Base-by-base conservation (phyloP, 176 grass and related monocot genomes). In the Stipa capillata region DNA sequence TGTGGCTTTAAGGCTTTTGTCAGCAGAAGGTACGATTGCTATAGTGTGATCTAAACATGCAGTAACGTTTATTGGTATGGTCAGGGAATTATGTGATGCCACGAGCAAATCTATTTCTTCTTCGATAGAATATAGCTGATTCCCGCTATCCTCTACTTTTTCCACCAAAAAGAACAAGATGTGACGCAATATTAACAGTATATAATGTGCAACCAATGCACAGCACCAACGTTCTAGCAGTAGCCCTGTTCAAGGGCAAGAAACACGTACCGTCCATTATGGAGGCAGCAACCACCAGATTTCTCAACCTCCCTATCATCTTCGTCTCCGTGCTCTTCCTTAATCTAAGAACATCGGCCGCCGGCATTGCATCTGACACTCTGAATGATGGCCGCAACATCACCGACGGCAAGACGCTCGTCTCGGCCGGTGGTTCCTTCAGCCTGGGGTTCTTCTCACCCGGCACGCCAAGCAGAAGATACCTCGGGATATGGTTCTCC, bases 401-500 rank as follows among this genome's bases (percentile, higher is more conserved):
- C 65, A 79, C 83, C 11, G 83, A 85, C 33, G 69, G 69, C 11
- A 15, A 41, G 20, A 88, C 66, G 7, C 55, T 91, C 5, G 58
- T 88, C 7, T 91, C 85, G 0, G 52, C 79, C 14, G 73, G 50
- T 27, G 67, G 89, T 10, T 32, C 66, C 20, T 91, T 91, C 32
- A 80, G 58, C 0, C 39, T 88, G 3, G 85, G 89, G 11, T 91
- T 91, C 78, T 82, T 88, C 85, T 85, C 78, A 0, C 82, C 78
- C 3, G 79, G 83, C 4, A 40, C 17, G 7, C 66, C 20, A 29
- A 21, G 17, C 23, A 37, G 39, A 37, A 42, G 79, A 0, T 91
- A 91, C 77, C 32, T 85, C 29, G 82, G 72, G 13, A 59, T 91
- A 56, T 85, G 89, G 89, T 88, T 70, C 69, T 65, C 69, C 36